Evolutionary conservation across 441 rosid genomes (phyloP).

Genomic region (Jatropha multifida): DNA sequence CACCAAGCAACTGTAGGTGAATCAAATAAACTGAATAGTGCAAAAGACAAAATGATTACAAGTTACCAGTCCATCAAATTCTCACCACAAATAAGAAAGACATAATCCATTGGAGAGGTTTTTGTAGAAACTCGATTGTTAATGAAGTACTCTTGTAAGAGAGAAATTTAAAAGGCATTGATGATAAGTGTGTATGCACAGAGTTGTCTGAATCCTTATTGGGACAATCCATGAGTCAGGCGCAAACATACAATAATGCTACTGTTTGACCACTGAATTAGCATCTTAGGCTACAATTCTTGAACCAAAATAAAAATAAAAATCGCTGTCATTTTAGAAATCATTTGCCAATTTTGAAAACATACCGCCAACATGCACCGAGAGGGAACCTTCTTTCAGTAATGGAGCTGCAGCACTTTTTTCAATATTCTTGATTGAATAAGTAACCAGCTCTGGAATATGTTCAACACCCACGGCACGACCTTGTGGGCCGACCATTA

Average conservation of each 20-base stretch:
- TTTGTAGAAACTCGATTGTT: neutral
- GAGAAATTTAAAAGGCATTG: neutral
- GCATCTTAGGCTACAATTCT: neutral
- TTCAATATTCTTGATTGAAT: slow-evolving; percentile 63
- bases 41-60: neutral
- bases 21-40: neutral
- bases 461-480: slow-evolving; percentile 86
- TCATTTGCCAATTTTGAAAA: neutral
- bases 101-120: neutral
- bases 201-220: too few species aligned
- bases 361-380: slow-evolving; percentile 81
- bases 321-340: neutral
- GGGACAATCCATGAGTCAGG: too few species aligned
- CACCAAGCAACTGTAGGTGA: neutral
- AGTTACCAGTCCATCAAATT: neutral
- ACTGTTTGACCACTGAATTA: neutral
- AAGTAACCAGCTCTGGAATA: slow-evolving; percentile 69
- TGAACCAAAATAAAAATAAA: neutral
- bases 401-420: slow-evolving; percentile 74
- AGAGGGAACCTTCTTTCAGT: slow-evolving; percentile 65
- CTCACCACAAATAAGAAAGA: neutral
- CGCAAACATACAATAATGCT: too few species aligned
- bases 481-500: slow-evolving; percentile 91
- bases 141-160: neutral
- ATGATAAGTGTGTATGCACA: neutral